Percentiles rank a stretch among this genome's conserved stretches.
Evolutionary conservation across 2,329 filamentous ascomycete species (phyloP).

Genomic region (Trichoderma simmonsii): DNA sequence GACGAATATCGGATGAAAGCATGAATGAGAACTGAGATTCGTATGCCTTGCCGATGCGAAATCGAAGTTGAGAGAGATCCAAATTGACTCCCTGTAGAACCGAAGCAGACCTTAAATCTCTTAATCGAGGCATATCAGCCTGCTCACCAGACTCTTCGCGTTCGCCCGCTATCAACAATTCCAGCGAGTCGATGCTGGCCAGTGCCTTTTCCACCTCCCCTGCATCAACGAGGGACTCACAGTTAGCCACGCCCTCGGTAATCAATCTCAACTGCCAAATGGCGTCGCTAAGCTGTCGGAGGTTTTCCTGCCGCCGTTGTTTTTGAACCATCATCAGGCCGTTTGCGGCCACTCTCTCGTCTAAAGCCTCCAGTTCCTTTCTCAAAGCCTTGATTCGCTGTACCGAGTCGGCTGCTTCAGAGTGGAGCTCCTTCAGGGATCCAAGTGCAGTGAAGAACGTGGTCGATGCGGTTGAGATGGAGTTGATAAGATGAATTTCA

Average conservation of each 20-base stretch:
- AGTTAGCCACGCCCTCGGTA: conserved; percentile 69
- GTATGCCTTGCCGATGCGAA: conserved; percentile 82
- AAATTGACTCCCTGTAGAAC: conserved; percentile 77
- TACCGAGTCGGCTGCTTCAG: conserved; percentile 88
- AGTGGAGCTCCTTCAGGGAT: conserved; percentile 84
- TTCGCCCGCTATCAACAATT: conserved; percentile 76
- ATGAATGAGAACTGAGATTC: conserved; percentile 76
- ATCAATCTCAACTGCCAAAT: conserved; percentile 80
- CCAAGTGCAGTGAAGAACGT: conserved; percentile 95
- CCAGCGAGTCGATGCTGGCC: conserved; percentile 71
- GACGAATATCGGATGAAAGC: conserved; percentile 73
- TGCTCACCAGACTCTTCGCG: conserved; percentile 38
- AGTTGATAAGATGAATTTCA: conserved; percentile 93
- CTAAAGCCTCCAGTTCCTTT: conserved; percentile 74
- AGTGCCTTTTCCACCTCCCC: conserved; percentile 82
- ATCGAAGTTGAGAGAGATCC: conserved; percentile 72
- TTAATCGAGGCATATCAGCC: conserved; percentile 40
- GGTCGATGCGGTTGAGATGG: conserved; percentile 90
- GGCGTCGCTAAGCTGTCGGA: conserved; percentile 76
- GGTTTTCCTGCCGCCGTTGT: conserved; percentile 76
- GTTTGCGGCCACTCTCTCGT: conserved; percentile 80
- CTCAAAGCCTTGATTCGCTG: conserved; percentile 77
- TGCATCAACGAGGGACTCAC: conserved; percentile 76
- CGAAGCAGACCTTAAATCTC: conserved; percentile 71
- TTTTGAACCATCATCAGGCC: conserved; percentile 85